phyloP scores from a whole-genome alignment of 345 rosid genomes.

The Eucalyptus pauciflora region DNA sequence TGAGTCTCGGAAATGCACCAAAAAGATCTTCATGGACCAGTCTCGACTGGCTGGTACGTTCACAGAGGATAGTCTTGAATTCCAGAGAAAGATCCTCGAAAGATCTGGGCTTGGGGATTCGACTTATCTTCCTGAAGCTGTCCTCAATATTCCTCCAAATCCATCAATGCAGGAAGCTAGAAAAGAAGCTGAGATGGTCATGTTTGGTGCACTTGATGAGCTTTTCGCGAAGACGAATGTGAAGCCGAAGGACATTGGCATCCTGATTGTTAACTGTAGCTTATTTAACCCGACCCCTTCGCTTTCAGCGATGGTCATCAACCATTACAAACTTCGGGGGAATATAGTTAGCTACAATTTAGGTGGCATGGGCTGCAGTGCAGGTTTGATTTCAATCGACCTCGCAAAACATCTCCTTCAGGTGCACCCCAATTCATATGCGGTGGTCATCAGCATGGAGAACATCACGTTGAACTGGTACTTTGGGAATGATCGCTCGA shows the following conservation, averaged over 20 bases:
- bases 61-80: constrained; percentile 9
- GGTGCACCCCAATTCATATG: constrained; percentile 1
- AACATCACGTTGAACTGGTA: constrained; percentile 5
- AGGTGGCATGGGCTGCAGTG: constrained; percentile 7
- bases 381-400: constrained; percentile 3
- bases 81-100: constrained; percentile 15
- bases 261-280: constrained; percentile 2
- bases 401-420: constrained; percentile 1
- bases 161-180: constrained; percentile 18
- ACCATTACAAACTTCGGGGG: constrained; percentile 3
- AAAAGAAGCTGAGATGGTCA: constrained; percentile 8
- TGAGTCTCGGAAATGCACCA: constrained; percentile 16
- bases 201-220: constrained; percentile 2
- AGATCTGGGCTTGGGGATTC: constrained; percentile 18
- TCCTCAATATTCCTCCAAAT: constrained; percentile 11
- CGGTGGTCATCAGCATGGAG: constrained; percentile 4
- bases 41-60: constrained; percentile 8
- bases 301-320: neutral
- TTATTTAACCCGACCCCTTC: constrained; percentile 1
- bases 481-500: constrained; percentile 3
- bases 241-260: constrained; percentile 1
- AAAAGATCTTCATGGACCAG: constrained; percentile 20
- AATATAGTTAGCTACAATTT: constrained; percentile 1
- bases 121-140: constrained; percentile 20
- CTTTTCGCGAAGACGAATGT: neutral